Conservation (phyloP, 441 rosid genomes). For the Gossypium trilobum region DNA sequence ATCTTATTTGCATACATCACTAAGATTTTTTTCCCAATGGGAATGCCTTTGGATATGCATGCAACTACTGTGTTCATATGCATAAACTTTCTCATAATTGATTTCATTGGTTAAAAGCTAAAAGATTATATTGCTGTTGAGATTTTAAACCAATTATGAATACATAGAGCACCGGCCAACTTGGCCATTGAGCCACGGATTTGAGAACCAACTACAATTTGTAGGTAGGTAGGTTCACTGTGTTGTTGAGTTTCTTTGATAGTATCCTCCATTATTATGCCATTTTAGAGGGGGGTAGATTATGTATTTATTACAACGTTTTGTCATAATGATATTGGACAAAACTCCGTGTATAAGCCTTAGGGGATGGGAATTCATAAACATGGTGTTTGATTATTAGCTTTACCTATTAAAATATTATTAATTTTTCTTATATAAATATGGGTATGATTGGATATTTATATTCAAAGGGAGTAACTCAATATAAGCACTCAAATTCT, state of each 20-base stretch:
- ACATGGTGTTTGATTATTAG: not conserved
- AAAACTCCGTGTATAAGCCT: slow-evolving; percentile 1
- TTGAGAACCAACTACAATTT: not conserved
- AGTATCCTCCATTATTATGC: slow-evolving; percentile 28
- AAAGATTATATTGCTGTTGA: slow-evolving; percentile 12
- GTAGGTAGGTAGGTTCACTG: slow-evolving; percentile 30
- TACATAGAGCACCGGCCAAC: slow-evolving; percentile 47
- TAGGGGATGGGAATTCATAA: not conserved
- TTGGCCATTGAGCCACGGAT: slow-evolving; percentile 65
- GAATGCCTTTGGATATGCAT: slow-evolving; percentile 21
- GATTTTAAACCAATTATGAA: slow-evolving; percentile 23
- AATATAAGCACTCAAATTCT: no score
- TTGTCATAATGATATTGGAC: slow-evolving; percentile 10
- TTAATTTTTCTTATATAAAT: no score
- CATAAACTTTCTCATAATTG: not conserved
- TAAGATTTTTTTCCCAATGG: slow-evolving; percentile 19
- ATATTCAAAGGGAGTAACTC: no score
- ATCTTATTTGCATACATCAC: slow-evolving; percentile 32
- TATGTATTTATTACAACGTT: slow-evolving; percentile 3
- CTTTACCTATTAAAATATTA: not conserved
- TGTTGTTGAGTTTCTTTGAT: slow-evolving; percentile 16
- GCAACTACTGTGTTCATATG: slow-evolving; percentile 16
- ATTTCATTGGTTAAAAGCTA: slow-evolving; percentile 8
- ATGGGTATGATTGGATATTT: not conserved
- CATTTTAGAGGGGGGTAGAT: slow-evolving; percentile 9